Evolutionary conservation across 2,329 filamentous ascomycete species (phyloP), one percentile per base, ranked within the genome.

Genomic region (Rasamsonia emersonii): DNA sequence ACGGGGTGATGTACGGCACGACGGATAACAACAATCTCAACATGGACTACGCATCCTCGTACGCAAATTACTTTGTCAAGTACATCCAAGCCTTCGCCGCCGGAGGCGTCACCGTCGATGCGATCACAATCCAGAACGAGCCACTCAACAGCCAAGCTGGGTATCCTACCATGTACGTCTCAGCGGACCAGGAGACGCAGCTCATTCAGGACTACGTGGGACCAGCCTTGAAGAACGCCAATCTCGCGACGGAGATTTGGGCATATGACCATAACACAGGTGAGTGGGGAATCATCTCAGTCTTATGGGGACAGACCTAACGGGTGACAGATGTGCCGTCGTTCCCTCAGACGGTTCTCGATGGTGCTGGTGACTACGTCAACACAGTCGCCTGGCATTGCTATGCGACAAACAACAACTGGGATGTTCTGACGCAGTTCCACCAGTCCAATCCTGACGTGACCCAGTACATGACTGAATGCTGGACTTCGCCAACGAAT

Each of bases 191-290:
- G 8, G 24, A 23, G 16, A 33, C 30, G 4, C 26, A 15, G 18
- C 9, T 33, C 7, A 33, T 33, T 16, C 16, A 33, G 18, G 28
- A 33, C 20, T 10, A 33, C n/a, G 30, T 33, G 6, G 30, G 30
- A 5, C 30, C 30, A 14, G 30, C 30, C 9, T 19, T 33, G 9
- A 15, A 15, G 13, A 18, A 7, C 2, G 30, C 30, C 3, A 20
- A n/a, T 9, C 15, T 33, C 24, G 15, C 11, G 6, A 33, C 30
- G 10, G 24, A 33, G 24, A 33, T 33, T 11, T 33, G 30, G 30
- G 30, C 30, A n/a, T 33, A 33, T 16, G 30, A 33, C 14, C 30
- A 33, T 14, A 33, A 33, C 20, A 33, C 30, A 11, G 30, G 30
- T 33, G 14, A n/a, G 16, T 2, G 9, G 9, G 24, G 9, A 15